Conservation (phyloP, 306 rosid genomes). For the Casuarina glauca region DNA sequence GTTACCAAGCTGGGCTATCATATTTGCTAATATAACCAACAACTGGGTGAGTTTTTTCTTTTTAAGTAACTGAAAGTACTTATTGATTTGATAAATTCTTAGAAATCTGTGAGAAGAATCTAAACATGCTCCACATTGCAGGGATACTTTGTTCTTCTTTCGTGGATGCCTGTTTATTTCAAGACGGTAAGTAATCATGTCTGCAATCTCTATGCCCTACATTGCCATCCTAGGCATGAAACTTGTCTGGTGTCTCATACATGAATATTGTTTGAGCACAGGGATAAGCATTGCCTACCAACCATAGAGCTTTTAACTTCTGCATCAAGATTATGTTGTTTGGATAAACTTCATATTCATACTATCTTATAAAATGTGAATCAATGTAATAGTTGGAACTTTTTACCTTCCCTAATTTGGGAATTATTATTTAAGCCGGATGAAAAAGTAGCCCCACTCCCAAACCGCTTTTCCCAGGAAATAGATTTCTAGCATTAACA, state of each 20-base stretch:
- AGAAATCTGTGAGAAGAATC: slow-evolving; percentile 21
- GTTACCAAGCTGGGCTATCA: slow-evolving; percentile 88
- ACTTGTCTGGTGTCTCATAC: background rate
- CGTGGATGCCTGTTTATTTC: slow-evolving; percentile 98
- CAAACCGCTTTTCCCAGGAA: too few relatives aligned
- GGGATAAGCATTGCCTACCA: background rate
- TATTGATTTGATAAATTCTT: background rate
- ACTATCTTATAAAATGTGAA: too few relatives aligned
- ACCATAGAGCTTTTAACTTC: background rate
- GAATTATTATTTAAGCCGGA: background rate
- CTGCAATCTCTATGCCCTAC: slow-evolving; percentile 7
- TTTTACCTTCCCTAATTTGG: background rate
- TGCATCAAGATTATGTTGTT: background rate
- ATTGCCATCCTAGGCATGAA: background rate
- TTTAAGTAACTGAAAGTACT: slow-evolving; percentile 5
- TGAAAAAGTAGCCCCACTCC: background rate
- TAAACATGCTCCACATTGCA: slow-evolving; percentile 36
- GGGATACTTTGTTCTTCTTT: slow-evolving; percentile 98
- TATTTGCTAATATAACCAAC: slow-evolving; percentile 80
- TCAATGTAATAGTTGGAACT: too few relatives aligned
- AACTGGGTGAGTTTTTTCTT: slow-evolving; percentile 73
- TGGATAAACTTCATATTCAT: background rate
- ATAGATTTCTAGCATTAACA: background rate
- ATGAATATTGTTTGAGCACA: background rate
- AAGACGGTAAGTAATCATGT: slow-evolving; percentile 65